Conservation (phyloP, 2,329 filamentous ascomycete genomes). For the Colletotrichum noveboracense region DNA sequence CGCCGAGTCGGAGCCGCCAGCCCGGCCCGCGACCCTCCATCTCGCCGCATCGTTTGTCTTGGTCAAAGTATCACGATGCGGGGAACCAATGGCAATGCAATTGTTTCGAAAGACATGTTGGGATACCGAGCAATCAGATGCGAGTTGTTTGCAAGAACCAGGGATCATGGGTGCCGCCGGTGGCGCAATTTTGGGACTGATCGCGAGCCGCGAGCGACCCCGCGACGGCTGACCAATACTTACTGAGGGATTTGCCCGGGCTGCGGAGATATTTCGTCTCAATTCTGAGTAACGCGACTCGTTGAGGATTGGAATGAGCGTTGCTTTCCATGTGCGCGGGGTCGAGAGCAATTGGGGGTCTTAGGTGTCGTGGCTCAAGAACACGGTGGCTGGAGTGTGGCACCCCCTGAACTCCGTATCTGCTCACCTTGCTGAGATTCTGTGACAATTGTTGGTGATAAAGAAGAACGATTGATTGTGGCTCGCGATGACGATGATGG, state of each 20-base stretch:
- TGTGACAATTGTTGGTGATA: background rate
- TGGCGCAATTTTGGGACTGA: slow-evolving; percentile 18
- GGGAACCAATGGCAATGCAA: background rate
- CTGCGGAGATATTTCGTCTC: background rate
- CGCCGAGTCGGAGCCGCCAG: slow-evolving; percentile 8
- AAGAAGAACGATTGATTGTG: background rate
- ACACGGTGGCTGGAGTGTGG: background rate
- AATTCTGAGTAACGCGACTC: background rate
- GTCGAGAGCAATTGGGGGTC: background rate
- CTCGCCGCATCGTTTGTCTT: background rate
- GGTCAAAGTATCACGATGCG: background rate
- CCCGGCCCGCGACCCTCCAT: background rate
- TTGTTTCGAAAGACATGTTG: background rate
- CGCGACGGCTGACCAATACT: background rate
- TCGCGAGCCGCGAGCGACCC: background rate
- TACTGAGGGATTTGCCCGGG: background rate
- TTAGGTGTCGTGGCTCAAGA: background rate
- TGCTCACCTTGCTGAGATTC: no score
- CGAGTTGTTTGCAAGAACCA: background rate
- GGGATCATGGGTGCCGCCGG: background rate
- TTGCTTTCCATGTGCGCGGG: background rate
- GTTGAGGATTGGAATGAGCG: background rate
- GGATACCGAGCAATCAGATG: background rate
- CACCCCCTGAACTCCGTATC: background rate
- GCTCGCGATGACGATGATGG: background rate